Conservation (phyloP, 2,329 filamentous ascomycete genomes). For the Elsinoe perseae region DNA sequence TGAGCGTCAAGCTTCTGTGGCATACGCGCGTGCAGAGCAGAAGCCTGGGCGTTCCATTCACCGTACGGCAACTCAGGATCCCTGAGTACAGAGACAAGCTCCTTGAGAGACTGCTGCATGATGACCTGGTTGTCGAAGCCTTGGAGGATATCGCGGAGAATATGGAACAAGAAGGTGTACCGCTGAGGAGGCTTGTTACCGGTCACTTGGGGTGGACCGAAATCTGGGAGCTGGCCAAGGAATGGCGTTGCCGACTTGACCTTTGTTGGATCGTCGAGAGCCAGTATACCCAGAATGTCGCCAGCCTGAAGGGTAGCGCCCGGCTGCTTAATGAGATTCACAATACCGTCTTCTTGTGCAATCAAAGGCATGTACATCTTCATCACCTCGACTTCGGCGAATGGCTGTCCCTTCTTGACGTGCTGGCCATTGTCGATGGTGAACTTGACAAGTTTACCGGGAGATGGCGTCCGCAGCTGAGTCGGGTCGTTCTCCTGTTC, state of each 20-base stretch:
- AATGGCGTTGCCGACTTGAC: conserved; percentile 96
- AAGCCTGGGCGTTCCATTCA: conserved; percentile 93
- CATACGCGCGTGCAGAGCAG: conserved; percentile 94
- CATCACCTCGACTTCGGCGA: conserved; percentile 98
- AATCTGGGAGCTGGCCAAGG: conserved; percentile 77
- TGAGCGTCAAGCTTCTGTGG: conserved; percentile 81
- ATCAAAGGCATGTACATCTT: conserved; percentile 99
- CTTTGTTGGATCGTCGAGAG: conserved; percentile 87
- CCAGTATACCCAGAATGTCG: conserved; percentile 95
- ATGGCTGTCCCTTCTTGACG: conserved; percentile 83
- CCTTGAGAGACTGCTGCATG: conserved; percentile 78
- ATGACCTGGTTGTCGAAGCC: conserved; percentile 98
- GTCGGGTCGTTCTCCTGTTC: conserved; percentile 99
- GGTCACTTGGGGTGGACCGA: conserved; percentile 77
- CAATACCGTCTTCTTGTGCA: conserved; percentile 87
- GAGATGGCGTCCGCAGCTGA: conserved; percentile 86
- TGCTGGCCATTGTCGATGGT: conserved; percentile 92
- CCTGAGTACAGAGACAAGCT: conserved; percentile 82
- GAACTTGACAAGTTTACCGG: conserved; percentile 97
- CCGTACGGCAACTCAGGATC: conserved; percentile 88
- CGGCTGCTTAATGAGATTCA: conserved; percentile 98
- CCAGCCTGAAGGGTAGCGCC: conserved; percentile 96
- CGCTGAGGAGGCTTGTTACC: conserved; percentile 88
- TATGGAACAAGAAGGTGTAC: conserved; percentile 67
- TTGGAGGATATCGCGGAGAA: conserved; percentile 77